Evolutionary conservation across 176 grass and related monocot species (phyloP), one percentile per base, ranked within the genome.

Genomic region (Thalia dealbata): DNA sequence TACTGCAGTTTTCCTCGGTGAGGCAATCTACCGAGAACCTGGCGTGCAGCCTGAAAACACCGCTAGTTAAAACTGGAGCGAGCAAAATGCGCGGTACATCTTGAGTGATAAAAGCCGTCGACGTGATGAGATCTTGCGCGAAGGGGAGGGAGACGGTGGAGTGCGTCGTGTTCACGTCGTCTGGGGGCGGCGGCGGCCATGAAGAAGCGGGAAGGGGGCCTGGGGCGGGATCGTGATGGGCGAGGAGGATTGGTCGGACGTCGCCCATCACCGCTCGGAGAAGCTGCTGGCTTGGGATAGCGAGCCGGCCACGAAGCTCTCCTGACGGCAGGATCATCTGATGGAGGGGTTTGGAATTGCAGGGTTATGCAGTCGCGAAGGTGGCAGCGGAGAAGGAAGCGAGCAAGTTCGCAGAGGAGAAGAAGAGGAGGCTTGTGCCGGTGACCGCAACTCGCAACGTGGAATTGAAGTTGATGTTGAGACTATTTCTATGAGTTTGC

Each of bases 281-380:
- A 84, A 78, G 51, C 50, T 51, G 3, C 66, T 76, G 42, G 26
- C 52, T 26, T 86, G 88, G 81, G 88, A 91, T 67, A 42, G 38
- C 35, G 3, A 38, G 4, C 1, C 32, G 32, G 23, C 59, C 6
- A 61, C 0, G 14, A 0, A 14, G 13, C 51, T 52, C 51, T 16
- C 14, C 15, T 52, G 3, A 52, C 10, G 15, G 14, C 51, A 10
- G 18, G 13, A 18, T 18, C 16, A 16, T 14, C 3, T 52, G 51
- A 16, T 18, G 51, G 51, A 3, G 16, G 18, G 3, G 51, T 3
- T 52, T 3, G 7, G 18, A 38, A 38, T 81, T 54, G 74, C 82
- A 96, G 91, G 88, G 78, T n/a, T 96, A 96, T 70, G 26, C 72
- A n/a, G 73, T 90, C 3, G 84, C 85, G 0, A 91, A 84, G 59